Percentiles rank a stretch among this genome's conserved stretches.
Conservation (phyloP, 805 yeast species). For the Cyberlindnera saturnus region DNA sequence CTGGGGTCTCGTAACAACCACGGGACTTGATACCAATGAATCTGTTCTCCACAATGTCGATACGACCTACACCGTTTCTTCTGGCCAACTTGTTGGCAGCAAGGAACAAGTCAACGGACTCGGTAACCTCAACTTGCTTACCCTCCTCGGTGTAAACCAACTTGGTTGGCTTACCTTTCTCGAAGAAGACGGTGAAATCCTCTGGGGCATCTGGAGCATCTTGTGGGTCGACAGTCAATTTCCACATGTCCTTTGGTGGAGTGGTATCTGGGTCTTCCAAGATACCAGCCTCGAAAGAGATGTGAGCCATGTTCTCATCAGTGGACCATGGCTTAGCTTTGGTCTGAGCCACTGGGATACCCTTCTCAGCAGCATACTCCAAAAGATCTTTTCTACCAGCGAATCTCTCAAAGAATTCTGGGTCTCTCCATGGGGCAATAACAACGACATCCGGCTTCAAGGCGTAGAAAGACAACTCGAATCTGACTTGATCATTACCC, state of each 20-base stretch:
- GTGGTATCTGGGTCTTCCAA: slow-evolving; percentile 98
- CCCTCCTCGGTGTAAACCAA: slow-evolving; percentile 59
- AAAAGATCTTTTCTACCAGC: slow-evolving; percentile 97
- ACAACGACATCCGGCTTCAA: slow-evolving; percentile 94
- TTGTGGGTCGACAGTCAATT: slow-evolving; percentile 89
- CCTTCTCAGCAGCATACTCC: slow-evolving; percentile 88
- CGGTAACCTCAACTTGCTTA: slow-evolving; percentile 57
- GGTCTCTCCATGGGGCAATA: slow-evolving; percentile 99
- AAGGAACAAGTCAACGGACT: slow-evolving; percentile 86
- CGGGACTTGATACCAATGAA: slow-evolving; percentile 98
- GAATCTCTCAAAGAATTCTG: slow-evolving; percentile 87
- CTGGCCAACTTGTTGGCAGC: slow-evolving; percentile 94
- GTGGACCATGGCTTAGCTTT: slow-evolving; percentile 99
- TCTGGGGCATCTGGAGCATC: slow-evolving; percentile 96
- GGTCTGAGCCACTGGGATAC: slow-evolving; percentile 93
- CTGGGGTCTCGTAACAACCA: slow-evolving; percentile 99
- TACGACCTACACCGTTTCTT: slow-evolving; percentile 99
- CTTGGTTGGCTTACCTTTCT: slow-evolving; percentile 83
- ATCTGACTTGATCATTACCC: slow-evolving; percentile 99
- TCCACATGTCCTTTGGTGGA: slow-evolving; percentile 99
- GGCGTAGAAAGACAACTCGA: slow-evolving; percentile 95
- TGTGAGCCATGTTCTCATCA: slow-evolving; percentile 98
- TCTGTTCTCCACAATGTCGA: slow-evolving; percentile 98
- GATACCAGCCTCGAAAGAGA: slow-evolving; percentile 98
- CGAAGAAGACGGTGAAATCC: slow-evolving; percentile 74